Percentiles rank a stretch among this genome's conserved stretches.
These are phyloP conservation scores for Brettanomyces anomalus DNA, from an alignment of 805 yeast species.

Conservation along the genomic window DNA sequence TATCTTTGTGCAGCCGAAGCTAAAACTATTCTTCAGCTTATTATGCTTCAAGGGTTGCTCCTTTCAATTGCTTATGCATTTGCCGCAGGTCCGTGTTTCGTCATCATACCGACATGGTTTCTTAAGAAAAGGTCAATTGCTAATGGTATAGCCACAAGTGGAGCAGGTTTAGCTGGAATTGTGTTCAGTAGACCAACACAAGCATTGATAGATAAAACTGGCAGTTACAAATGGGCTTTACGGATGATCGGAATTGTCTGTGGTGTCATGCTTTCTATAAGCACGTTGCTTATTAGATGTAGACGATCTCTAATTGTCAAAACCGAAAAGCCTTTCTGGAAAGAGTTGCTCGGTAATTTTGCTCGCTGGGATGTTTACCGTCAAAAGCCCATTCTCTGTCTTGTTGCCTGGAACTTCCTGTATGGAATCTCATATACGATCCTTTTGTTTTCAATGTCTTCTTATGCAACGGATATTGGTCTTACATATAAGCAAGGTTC, in stretches of 20 bases:
- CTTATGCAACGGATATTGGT: constrained; percentile 44
- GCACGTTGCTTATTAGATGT: constrained; percentile 16
- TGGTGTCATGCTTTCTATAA: constrained; percentile 14
- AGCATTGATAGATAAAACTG: constrained; percentile 30
- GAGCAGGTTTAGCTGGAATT: constrained; percentile 47
- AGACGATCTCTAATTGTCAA: constrained; percentile 13
- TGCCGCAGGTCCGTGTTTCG: constrained; percentile 24
- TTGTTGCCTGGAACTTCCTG: constrained; percentile 17
- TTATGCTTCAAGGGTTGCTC: constrained; percentile 42
- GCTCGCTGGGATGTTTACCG: constrained; percentile 10
- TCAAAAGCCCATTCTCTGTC: constrained; percentile 15
- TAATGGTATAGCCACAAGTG: constrained; percentile 39
- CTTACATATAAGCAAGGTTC: constrained; percentile 36
- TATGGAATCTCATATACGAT: constrained; percentile 27
- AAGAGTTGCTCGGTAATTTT: constrained; percentile 11
- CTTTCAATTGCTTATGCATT: constrained; percentile 35
- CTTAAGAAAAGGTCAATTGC: constrained; percentile 35
- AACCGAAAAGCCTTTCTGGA: constrained; percentile 10
- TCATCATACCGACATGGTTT: constrained; percentile 43
- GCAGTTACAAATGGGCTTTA: constrained; percentile 39
- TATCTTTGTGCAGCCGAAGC: constrained; percentile 38
- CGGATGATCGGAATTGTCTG: constrained; percentile 31
- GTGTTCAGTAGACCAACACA: constrained; percentile 34
- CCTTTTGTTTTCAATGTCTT: constrained; percentile 36
- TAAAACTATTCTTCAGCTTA: constrained; percentile 33